Percentiles rank a stretch among this genome's conserved stretches.
Evolutionary conservation across 768 basidiomycete species (phyloP).

Genomic region (Cystobasidium ongulense): DNA sequence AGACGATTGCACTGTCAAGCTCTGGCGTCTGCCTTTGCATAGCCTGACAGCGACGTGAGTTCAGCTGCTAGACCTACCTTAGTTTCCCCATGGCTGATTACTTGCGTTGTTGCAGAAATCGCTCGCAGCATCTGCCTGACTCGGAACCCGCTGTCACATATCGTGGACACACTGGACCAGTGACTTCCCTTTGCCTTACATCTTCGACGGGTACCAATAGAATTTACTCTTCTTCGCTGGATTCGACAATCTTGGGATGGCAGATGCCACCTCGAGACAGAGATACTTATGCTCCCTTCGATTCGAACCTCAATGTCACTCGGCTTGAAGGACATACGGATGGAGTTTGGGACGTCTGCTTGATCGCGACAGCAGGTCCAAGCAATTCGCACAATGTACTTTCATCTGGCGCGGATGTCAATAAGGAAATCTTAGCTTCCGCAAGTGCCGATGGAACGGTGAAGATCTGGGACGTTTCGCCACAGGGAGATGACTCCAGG

Average conservation of each 20-base stretch:
- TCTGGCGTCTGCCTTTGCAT: conserved; percentile 71
- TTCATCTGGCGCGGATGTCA: background rate
- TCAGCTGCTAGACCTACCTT: too few relatives aligned
- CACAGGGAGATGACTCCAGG: background rate
- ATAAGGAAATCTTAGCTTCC: conserved; percentile 73
- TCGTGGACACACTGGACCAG: conserved; percentile 82
- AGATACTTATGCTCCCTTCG: conserved; percentile 85
- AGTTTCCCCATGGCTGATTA: too few relatives aligned
- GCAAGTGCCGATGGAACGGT: conserved; percentile 84
- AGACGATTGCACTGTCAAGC: conserved; percentile 90
- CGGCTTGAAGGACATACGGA: conserved; percentile 88
- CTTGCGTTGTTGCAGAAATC: background rate
- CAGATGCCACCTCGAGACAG: conserved; percentile 64
- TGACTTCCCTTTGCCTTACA: conserved; percentile 75
- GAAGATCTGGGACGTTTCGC: conserved; percentile 63
- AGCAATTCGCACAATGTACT: background rate
- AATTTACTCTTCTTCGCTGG: conserved; percentile 84
- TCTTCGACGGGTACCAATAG: conserved; percentile 51
- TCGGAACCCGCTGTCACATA: conserved; percentile 87
- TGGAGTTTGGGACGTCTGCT: conserved; percentile 88
- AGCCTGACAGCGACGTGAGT: conserved; percentile 52
- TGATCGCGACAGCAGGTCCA: conserved; percentile 52
- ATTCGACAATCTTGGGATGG: conserved; percentile 90
- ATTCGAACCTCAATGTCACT: conserved; percentile 65
- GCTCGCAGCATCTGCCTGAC: conserved; percentile 63